Percentiles rank a stretch among this genome's conserved stretches.
Conservation (phyloP, 2,329 filamentous ascomycete genomes). For the Biscogniauxia marginata region DNA sequence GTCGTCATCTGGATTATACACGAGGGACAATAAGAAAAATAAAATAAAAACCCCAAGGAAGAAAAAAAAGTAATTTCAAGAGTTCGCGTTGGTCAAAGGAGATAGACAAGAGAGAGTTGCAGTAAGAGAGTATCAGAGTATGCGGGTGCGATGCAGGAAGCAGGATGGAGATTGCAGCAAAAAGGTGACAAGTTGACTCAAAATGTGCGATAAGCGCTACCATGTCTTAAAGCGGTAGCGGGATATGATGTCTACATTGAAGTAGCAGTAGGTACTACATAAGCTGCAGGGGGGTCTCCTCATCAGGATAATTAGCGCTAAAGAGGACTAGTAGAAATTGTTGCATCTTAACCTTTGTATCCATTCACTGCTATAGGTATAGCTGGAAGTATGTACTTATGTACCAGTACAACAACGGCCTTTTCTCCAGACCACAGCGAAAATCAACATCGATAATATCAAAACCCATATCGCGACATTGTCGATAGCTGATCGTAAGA, state of each 20-base stretch:
- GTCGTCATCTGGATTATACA: too few relatives aligned
- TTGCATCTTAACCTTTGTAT: too few relatives aligned
- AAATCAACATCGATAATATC: neutral
- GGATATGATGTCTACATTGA: too few relatives aligned
- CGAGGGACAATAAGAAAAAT: too few relatives aligned
- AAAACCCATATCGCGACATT: neutral
- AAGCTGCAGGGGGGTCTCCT: too few relatives aligned
- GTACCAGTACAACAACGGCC: too few relatives aligned
- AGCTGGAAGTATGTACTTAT: too few relatives aligned
- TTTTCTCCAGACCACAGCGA: neutral
- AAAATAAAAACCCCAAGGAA: neutral
- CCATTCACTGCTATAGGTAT: too few relatives aligned
- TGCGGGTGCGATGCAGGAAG: neutral
- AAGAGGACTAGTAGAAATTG: too few relatives aligned
- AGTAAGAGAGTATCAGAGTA: neutral
- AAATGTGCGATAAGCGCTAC: slow-evolving; percentile 1
- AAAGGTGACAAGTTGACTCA: neutral
- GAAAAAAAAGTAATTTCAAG: neutral
- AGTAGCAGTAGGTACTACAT: too few relatives aligned
- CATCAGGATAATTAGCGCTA: too few relatives aligned
- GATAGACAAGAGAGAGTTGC: neutral
- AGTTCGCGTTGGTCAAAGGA: neutral
- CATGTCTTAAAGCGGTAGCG: slow-evolving; percentile 1
- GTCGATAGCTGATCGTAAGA: neutral
- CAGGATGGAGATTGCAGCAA: neutral